Percentiles rank a stretch among this genome's conserved stretches.
phyloP scores from a whole-genome alignment of 2,329 filamentous ascomycete genomes.

The Monosporascus ibericus region DNA sequence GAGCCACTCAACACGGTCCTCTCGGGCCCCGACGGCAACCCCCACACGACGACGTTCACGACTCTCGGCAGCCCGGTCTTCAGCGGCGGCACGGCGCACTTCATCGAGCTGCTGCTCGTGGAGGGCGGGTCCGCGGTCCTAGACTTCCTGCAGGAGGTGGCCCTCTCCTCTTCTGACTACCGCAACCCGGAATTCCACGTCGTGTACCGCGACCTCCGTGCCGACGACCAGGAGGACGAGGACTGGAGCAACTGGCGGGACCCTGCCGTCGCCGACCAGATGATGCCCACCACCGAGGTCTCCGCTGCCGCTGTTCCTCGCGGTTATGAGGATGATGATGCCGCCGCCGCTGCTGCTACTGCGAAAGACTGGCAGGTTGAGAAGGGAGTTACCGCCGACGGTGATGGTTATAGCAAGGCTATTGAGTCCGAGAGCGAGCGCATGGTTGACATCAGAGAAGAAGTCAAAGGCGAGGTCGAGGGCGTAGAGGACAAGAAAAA shows the following conservation, averaged over 20 bases:
- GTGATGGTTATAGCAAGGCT: neutral
- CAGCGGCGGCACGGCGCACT: slow-evolving; percentile 55
- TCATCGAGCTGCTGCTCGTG: slow-evolving; percentile 59
- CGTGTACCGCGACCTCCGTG: slow-evolving; percentile 12
- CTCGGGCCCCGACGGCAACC: slow-evolving; percentile 44
- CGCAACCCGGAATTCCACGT: slow-evolving; percentile 34
- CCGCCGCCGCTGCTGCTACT: neutral
- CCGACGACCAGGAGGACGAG: slow-evolving; percentile 14
- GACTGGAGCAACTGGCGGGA: slow-evolving; percentile 19
- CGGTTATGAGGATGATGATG: no score
- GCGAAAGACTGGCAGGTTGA: no score
- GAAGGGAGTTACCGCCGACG: neutral
- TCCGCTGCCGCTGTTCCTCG: neutral
- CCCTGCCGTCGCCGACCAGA: neutral
- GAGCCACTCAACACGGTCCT: slow-evolving; percentile 48
- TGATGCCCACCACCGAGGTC: neutral
- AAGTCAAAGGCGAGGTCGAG: neutral
- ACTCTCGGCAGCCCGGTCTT: slow-evolving; percentile 59
- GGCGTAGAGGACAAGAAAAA: neutral
- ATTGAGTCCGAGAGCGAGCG: neutral
- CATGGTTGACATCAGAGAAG: neutral
- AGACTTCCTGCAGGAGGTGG: slow-evolving; percentile 55
- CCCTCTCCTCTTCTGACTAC: slow-evolving; percentile 28
- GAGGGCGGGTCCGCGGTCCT: slow-evolving; percentile 47
- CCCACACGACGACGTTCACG: slow-evolving; percentile 30